Percentiles rank a stretch among this genome's conserved stretches.
phyloP scores from a whole-genome alignment of 257 asterid species.

The Primulina eburnea region DNA sequence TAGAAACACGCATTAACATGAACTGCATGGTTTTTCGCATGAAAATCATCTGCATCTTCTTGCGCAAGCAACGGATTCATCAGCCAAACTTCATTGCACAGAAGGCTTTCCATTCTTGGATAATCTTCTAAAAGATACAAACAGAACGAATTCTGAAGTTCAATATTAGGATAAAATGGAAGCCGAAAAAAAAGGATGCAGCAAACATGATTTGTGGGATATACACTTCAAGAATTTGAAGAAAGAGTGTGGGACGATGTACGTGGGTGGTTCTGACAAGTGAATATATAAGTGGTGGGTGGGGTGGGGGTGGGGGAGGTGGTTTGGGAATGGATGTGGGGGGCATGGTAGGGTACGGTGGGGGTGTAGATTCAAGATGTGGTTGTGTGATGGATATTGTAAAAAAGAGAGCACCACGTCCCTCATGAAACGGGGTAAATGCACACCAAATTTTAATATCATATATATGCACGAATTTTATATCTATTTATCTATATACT shows the following conservation, averaged over 20 bases:
- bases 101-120: conserved; percentile 39
- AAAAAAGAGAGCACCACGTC: conserved; percentile 50
- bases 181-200: not conserved
- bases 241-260: not conserved
- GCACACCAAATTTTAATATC: conserved; percentile 18
- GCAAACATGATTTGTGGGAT: not conserved
- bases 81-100: conserved; percentile 64
- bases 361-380: conserved; percentile 31
- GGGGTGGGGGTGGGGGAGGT: no score
- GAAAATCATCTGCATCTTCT: conserved; percentile 5
- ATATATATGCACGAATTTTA: no score
- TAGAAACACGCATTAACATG: not conserved
- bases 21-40: not conserved
- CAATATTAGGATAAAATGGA: not conserved
- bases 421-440: conserved; percentile 75
- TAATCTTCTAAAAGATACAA: not conserved
- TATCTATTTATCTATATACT: no score
- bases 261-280: conserved; percentile 5
- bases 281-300: conserved; percentile 2
- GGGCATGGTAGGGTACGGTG: conserved; percentile 13
- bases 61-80: conserved; percentile 25
- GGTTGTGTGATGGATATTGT: conserved; percentile 21
- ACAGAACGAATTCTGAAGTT: conserved; percentile 17
- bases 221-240: not conserved
- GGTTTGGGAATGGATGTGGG: conserved; percentile 6